Conservation (phyloP, 2,329 filamentous ascomycete genomes). For the Colletotrichum kahawae region DNA sequence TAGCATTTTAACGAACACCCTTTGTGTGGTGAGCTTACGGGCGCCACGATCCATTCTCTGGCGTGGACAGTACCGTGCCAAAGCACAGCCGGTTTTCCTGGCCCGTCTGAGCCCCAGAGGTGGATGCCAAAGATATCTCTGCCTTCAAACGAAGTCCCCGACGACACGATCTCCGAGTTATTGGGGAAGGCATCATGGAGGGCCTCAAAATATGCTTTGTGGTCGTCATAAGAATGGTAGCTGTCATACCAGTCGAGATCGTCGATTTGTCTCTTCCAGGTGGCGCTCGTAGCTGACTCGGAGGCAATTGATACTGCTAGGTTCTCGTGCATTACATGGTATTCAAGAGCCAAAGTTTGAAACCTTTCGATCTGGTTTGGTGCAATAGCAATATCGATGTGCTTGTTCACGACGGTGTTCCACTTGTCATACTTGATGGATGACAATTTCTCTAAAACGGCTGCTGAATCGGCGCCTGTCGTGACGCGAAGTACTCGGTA, state of each 20-base stretch:
- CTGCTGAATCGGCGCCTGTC: not conserved
- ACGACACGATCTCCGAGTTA: conserved; percentile 51
- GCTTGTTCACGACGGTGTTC: not conserved
- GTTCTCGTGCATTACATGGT: conserved; percentile 32
- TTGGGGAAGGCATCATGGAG: conserved; percentile 44
- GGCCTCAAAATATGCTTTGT: conserved; percentile 48
- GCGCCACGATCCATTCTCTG: conserved; percentile 58
- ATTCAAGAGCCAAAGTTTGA: conserved; percentile 32
- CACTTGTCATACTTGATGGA: not conserved
- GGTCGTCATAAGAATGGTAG: conserved; percentile 56
- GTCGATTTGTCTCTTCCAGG: conserved; percentile 28
- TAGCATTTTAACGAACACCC: conserved; percentile 33
- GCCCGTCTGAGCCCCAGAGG: conserved; percentile 47
- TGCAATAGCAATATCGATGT: conserved; percentile 35
- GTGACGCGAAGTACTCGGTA: conserved; percentile 19
- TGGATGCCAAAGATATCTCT: conserved; percentile 63
- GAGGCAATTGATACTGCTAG: conserved; percentile 31
- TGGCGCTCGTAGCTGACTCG: conserved; percentile 23
- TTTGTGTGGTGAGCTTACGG: conserved; percentile 43
- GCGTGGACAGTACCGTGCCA: conserved; percentile 58
- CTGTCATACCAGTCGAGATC: conserved; percentile 51
- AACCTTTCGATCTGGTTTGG: conserved; percentile 33
- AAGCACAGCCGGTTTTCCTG: conserved; percentile 52
- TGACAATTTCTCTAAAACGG: not conserved
- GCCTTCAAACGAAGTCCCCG: conserved; percentile 49